Percentiles rank a stretch among this genome's conserved stretches.
Conservation (phyloP, 2,329 filamentous ascomycete species). For the Amylocarpus encephaloides region DNA sequence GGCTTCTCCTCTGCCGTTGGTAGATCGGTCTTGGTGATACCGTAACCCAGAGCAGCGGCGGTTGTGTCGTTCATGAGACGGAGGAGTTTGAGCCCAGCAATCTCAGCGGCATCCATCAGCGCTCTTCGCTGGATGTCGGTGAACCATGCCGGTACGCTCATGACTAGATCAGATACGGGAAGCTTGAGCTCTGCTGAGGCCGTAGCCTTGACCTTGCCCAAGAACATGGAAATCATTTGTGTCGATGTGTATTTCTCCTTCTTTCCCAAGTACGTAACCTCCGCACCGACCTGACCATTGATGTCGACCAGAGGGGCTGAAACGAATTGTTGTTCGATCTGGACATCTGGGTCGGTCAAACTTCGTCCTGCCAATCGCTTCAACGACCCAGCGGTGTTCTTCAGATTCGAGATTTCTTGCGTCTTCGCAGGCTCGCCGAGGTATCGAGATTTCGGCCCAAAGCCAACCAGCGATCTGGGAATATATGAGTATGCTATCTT, state of each 20-base stretch:
- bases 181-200: constrained; percentile 81
- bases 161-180: constrained; percentile 85
- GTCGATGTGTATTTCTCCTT: constrained; percentile 94
- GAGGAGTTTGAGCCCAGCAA: constrained; percentile 87
- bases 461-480: constrained; percentile 80
- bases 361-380: constrained; percentile 88
- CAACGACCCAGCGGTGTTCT: constrained; percentile 92
- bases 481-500: constrained; percentile 12
- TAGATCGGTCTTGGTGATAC: constrained; percentile 95
- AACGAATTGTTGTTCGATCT: constrained; percentile 87
- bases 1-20: constrained; percentile 86
- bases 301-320: constrained; percentile 81
- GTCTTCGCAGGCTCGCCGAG: constrained; percentile 95
- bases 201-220: constrained; percentile 89
- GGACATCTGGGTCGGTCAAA: constrained; percentile 83
- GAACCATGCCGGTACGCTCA: constrained; percentile 96
- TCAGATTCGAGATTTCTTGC: constrained; percentile 98
- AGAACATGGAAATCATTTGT: constrained; percentile 90
- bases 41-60: constrained; percentile 89
- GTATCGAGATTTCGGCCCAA: constrained; percentile 88
- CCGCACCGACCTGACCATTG: constrained; percentile 89
- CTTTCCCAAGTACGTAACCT: constrained; percentile 89
- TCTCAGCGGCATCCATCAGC: constrained; percentile 85
- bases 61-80: constrained; percentile 98
- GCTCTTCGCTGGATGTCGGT: constrained; percentile 87